These are phyloP conservation scores for Ilex asprella DNA, from an alignment of 257 asterid genomes.

Conservation along the genomic window DNA sequence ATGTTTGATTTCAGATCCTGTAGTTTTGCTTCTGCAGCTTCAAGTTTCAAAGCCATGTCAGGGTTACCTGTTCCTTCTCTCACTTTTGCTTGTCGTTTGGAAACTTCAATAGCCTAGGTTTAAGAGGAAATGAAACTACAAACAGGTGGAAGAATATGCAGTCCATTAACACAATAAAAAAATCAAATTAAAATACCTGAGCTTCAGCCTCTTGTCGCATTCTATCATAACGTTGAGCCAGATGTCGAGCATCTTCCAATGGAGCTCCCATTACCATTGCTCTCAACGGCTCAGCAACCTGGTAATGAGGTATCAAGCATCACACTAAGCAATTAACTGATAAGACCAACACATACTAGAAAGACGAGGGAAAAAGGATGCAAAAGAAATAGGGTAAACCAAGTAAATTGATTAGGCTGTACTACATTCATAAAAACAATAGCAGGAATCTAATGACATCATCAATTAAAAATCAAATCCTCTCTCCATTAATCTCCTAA, in stretches of 20 bases:
- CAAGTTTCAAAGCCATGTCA: constrained; percentile 80
- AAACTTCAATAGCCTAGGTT: constrained; percentile 95
- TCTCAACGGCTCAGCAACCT: constrained; percentile 99
- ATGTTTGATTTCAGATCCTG: constrained; percentile 76
- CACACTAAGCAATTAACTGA: neutral
- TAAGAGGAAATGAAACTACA: constrained; percentile 19
- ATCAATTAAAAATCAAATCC: too few relatives aligned
- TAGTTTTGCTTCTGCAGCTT: constrained; percentile 81
- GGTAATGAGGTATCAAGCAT: constrained; percentile 11
- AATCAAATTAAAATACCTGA: constrained; percentile 57
- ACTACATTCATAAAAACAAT: too few relatives aligned
- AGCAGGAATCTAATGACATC: too few relatives aligned
- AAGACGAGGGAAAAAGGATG: too few relatives aligned
- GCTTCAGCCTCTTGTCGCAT: constrained; percentile 98
- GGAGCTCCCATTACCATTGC: constrained; percentile 99
- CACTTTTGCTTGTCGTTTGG: constrained; percentile 76
- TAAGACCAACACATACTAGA: too few relatives aligned
- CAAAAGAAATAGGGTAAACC: too few relatives aligned
- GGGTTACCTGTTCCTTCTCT: constrained; percentile 90
- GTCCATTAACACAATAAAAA: neutral
- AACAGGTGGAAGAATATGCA: neutral
- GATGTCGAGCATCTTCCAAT: constrained; percentile 98
- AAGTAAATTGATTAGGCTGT: too few relatives aligned
- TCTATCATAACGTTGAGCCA: constrained; percentile 95
- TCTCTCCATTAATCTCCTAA: too few relatives aligned